phyloP scores from a whole-genome alignment of 768 basidiomycete genomes.

The Boletus coccyginus region DNA sequence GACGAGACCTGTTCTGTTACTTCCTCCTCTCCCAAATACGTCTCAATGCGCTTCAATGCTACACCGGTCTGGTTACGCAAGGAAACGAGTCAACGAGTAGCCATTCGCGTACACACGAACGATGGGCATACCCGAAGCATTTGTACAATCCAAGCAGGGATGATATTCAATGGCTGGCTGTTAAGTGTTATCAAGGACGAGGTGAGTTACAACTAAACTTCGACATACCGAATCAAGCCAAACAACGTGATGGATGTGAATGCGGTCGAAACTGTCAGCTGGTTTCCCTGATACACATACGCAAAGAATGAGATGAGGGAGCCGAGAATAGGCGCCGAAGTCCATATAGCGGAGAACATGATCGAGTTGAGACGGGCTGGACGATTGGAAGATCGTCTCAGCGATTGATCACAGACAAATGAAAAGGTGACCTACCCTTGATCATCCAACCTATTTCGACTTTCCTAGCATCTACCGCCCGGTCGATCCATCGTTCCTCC shows the following conservation, averaged over 20 bases:
- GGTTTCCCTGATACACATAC: conserved; percentile 68
- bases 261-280: conserved; percentile 75
- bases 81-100: not conserved
- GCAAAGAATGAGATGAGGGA: conserved; percentile 77
- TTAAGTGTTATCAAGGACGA: not conserved
- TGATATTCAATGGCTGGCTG: conserved; percentile 70
- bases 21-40: conserved; percentile 61
- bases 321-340: conserved; percentile 71
- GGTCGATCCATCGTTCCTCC: conserved; percentile 44
- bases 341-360: conserved; percentile 72
- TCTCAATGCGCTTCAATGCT: conserved; percentile 57
- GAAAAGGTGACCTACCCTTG: too few species aligned
- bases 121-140: conserved; percentile 50
- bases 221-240: conserved; percentile 67
- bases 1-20: conserved; percentile 58
- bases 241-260: conserved; percentile 90
- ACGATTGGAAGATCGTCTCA: too few species aligned
- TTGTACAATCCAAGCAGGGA: conserved; percentile 78
- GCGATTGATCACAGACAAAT: too few species aligned
- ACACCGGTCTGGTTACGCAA: conserved; percentile 45
- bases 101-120: too few species aligned
- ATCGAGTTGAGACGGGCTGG: conserved; percentile 70
- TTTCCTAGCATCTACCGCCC: too few species aligned
- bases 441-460: too few species aligned
- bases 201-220: not conserved